phyloP scores from a whole-genome alignment of 2,329 filamentous ascomycete species.

The Claviceps pazoutovae region DNA sequence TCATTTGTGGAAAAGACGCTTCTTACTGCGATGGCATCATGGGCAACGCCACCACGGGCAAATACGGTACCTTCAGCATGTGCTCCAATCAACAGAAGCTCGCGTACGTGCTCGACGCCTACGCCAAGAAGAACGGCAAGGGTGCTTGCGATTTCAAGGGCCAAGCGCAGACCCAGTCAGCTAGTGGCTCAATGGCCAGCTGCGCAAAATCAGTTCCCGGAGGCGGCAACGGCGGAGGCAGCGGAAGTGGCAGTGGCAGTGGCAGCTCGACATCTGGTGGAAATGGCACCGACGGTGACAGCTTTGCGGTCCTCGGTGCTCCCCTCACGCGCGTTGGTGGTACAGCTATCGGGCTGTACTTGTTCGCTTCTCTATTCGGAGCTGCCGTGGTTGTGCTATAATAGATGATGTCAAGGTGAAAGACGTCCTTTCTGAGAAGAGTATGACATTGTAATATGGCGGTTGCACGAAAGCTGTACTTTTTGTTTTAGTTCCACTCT shows the following conservation, averaged over 20 bases:
- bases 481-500: background rate
- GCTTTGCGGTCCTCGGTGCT: conserved; percentile 23
- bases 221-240: conserved; percentile 16
- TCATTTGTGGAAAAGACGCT: conserved; percentile 48
- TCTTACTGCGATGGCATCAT: conserved; percentile 53
- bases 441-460: background rate
- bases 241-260: background rate
- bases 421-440: too few species aligned
- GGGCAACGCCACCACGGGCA: conserved; percentile 26
- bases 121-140: conserved; percentile 47
- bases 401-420: background rate
- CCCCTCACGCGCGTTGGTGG: conserved; percentile 27
- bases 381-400: conserved; percentile 40
- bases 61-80: conserved; percentile 66
- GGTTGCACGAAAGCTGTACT: background rate
- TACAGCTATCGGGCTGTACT: conserved; percentile 34
- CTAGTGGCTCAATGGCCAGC: conserved; percentile 39
- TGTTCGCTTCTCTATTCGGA: conserved; percentile 35
- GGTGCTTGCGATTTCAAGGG: conserved; percentile 56
- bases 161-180: conserved; percentile 41
- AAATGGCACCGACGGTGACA: conserved; percentile 11
- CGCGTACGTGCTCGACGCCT: conserved; percentile 58
- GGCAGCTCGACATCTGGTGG: background rate
- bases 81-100: conserved; percentile 59
- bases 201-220: conserved; percentile 45